Percentiles rank a stretch among this genome's conserved stretches.
These are phyloP conservation scores for Cystoderma amianthinum DNA, from an alignment of 768 basidiomycete genomes.

Conservation along the genomic window DNA sequence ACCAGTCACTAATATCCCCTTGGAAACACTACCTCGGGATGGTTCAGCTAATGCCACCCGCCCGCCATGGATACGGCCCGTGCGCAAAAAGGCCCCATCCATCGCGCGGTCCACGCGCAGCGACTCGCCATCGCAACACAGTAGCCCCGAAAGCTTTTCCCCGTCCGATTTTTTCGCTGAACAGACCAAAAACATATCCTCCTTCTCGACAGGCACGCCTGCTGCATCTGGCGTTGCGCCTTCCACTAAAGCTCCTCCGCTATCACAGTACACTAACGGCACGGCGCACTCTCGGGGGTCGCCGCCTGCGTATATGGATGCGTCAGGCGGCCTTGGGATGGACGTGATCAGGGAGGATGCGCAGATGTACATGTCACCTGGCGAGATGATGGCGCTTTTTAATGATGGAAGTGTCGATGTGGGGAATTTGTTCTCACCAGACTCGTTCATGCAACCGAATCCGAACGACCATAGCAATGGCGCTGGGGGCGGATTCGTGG, in stretches of 20 bases:
- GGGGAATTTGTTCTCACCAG: constrained; percentile 3
- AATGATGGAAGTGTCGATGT: constrained; percentile 37
- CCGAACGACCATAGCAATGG: constrained; percentile 7
- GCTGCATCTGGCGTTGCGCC: constrained; percentile 10
- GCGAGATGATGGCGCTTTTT: constrained; percentile 59
- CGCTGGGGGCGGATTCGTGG: constrained; percentile 12
- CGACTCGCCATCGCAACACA: constrained; percentile 38
- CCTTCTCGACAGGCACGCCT: constrained; percentile 14
- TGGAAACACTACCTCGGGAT: constrained; percentile 60
- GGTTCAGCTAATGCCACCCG: constrained; percentile 39
- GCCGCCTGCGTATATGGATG: constrained; percentile 27
- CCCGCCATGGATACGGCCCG: constrained; percentile 86
- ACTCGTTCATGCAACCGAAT: constrained; percentile 1
- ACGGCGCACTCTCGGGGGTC: constrained; percentile 8
- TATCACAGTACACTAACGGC: constrained; percentile 6
- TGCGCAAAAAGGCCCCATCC: constrained; percentile 67
- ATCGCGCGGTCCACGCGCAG: constrained; percentile 35
- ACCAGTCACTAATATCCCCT: constrained; percentile 78
- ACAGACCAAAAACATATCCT: constrained; percentile 22
- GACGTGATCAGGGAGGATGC: constrained; percentile 42
- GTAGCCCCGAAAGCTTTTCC: constrained; percentile 64
- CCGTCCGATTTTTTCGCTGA: constrained; percentile 61
- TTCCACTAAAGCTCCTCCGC: constrained; percentile 4
- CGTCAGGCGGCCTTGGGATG: constrained; percentile 26
- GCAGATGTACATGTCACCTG: constrained; percentile 47